phyloP scores from a whole-genome alignment of 139 green algal genomes.

The Trebouxia sp. region DNA sequence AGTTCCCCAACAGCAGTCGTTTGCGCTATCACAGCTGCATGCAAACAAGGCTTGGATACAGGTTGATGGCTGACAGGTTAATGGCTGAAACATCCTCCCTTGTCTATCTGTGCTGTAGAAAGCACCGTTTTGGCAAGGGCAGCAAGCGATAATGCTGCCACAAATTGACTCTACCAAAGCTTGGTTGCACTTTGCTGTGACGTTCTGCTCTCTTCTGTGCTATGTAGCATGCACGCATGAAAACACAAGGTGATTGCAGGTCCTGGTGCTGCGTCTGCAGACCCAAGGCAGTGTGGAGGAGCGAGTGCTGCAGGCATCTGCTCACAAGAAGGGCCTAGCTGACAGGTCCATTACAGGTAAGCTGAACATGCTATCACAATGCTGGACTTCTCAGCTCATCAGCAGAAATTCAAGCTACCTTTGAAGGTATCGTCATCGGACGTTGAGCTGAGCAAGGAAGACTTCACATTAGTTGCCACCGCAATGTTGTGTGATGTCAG shows the following conservation, averaged over 20 bases:
- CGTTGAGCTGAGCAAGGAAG: background rate
- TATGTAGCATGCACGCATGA: too few relatives aligned
- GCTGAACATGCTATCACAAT: background rate
- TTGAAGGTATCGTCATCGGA: background rate
- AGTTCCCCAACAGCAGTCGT: too few relatives aligned
- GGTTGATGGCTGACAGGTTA: too few relatives aligned
- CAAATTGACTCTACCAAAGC: background rate
- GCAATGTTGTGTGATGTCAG: background rate
- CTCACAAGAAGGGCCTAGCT: slow-evolving; percentile 53
- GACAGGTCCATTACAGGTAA: slow-evolving; percentile 70
- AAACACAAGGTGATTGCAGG: too few relatives aligned
- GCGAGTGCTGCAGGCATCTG: slow-evolving; percentile 32
- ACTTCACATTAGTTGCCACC: background rate
- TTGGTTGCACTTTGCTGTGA: too few relatives aligned
- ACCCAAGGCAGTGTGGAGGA: slow-evolving; percentile 52
- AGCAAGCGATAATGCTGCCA: background rate
- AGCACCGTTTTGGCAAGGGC: too few relatives aligned
- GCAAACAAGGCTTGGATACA: too few relatives aligned
- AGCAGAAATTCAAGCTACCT: background rate
- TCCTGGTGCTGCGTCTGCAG: slow-evolving; percentile 52
- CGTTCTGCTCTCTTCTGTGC: too few relatives aligned
- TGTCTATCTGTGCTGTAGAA: too few relatives aligned
- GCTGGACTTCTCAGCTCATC: background rate
- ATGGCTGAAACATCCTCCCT: too few relatives aligned
- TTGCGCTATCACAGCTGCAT: too few relatives aligned